Percentiles rank a stretch among this genome's conserved stretches.
These are phyloP conservation scores for Globisporangium yorkense DNA, from an alignment of 352 stramenopile genomes.

Conservation along the genomic window DNA sequence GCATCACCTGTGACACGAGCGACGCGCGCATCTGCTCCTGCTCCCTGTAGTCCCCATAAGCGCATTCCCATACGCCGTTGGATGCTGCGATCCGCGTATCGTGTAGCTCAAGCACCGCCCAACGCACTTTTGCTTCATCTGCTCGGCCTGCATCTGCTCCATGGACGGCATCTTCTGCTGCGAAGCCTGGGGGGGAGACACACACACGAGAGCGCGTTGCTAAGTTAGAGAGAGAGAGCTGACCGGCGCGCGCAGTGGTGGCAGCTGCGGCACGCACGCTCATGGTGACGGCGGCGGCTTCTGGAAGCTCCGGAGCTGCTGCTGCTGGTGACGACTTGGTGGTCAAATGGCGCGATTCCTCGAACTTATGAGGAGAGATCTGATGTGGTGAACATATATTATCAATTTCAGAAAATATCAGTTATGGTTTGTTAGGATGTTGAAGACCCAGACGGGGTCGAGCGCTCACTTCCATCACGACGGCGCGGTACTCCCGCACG, in stretches of 20 bases:
- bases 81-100: no score
- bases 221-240: no score
- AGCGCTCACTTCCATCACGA: constrained; percentile 29
- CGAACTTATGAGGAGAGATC: no score
- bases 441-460: constrained; percentile 28
- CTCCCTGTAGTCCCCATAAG: constrained; percentile 25
- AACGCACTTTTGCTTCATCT: constrained; percentile 77
- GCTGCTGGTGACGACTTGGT: no score
- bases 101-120: no score
- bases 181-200: background rate
- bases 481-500: constrained; percentile 30
- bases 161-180: constrained; percentile 49
- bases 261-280: no score
- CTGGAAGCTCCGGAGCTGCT: no score
- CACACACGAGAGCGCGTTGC: no score
- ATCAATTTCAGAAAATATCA: background rate
- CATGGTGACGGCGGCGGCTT: no score
- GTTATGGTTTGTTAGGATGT: constrained; percentile 16
- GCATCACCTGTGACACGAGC: constrained; percentile 72
- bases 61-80: background rate
- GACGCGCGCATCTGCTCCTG: constrained; percentile 80
- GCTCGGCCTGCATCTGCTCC: constrained; percentile 82
- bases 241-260: no score
- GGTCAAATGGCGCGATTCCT: no score
- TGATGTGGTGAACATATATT: no score